Conservation (phyloP, 1,284 basidiomycete genomes). For the Cutaneotrichosporon dermatis region DNA sequence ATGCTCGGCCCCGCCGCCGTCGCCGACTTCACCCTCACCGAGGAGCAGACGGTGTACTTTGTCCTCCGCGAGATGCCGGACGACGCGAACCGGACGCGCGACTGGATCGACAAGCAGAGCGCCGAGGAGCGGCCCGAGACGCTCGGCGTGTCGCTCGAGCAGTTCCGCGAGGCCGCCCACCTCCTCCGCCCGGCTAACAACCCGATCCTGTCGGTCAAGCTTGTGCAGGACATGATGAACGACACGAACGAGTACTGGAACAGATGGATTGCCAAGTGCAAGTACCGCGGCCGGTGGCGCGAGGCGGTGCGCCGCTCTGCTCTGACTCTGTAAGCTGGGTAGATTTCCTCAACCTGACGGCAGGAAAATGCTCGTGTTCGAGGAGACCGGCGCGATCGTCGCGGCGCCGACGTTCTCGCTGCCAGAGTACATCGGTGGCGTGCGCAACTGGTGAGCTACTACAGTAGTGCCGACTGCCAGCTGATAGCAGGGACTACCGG, state of each 20-base stretch:
- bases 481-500: slow-evolving; percentile 38
- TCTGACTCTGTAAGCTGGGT: slow-evolving; percentile 54
- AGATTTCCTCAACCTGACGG: not conserved
- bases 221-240: slow-evolving; percentile 30
- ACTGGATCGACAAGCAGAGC: not conserved
- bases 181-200: slow-evolving; percentile 57
- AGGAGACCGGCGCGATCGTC: slow-evolving; percentile 66
- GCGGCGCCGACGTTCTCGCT: slow-evolving; percentile 90
- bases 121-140: slow-evolving; percentile 9
- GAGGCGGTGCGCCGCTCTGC: slow-evolving; percentile 84
- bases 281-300: slow-evolving; percentile 85
- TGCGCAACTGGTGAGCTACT: slow-evolving; percentile 63
- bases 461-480: not conserved
- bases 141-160: slow-evolving; percentile 55
- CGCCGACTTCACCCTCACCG: slow-evolving; percentile 58
- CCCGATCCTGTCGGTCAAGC: slow-evolving; percentile 56
- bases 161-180: slow-evolving; percentile 54
- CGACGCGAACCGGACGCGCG: slow-evolving; percentile 26
- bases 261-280: slow-evolving; percentile 66
- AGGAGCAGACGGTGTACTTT: slow-evolving; percentile 82
- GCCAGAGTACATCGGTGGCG: slow-evolving; percentile 83
- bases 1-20: slow-evolving; percentile 38
- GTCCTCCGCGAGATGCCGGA: slow-evolving; percentile 59
- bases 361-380: slow-evolving; percentile 49
- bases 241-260: slow-evolving; percentile 82